Evolutionary conservation across 805 yeast genomes (phyloP).

Genomic region (Spencermartinsiella europaea): DNA sequence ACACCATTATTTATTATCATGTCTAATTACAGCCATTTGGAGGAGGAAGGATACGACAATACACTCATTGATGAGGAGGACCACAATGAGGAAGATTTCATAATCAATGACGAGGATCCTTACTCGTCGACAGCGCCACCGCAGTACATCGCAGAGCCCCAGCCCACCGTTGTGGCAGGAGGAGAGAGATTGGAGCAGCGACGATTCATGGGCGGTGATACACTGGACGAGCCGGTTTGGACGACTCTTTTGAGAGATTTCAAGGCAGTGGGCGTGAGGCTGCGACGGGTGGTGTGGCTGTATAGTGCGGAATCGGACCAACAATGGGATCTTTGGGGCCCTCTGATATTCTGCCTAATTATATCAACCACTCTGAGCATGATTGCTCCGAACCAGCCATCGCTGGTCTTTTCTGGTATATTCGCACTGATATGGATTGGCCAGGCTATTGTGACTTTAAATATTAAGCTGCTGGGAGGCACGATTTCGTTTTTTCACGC

Average conservation of each 20-base stretch:
- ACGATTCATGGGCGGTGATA: slow-evolving; percentile 59
- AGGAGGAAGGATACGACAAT: slow-evolving; percentile 6
- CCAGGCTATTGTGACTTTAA: slow-evolving; percentile 53
- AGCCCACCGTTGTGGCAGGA: slow-evolving; percentile 18
- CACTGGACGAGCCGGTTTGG: slow-evolving; percentile 64
- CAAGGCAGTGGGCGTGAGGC: slow-evolving; percentile 39
- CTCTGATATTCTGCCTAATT: slow-evolving; percentile 54
- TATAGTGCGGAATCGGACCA: slow-evolving; percentile 20
- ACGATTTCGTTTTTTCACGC: slow-evolving; percentile 63
- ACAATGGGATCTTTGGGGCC: slow-evolving; percentile 54
- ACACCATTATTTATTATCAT: too few relatives aligned
- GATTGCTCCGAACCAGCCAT: slow-evolving; percentile 39
- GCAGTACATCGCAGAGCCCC: slow-evolving; percentile 17
- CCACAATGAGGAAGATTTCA: slow-evolving; percentile 15
- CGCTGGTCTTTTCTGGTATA: slow-evolving; percentile 59
- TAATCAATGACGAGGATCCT: slow-evolving; percentile 23
- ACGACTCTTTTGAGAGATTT: slow-evolving; percentile 48
- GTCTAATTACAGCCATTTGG: slow-evolving; percentile 15
- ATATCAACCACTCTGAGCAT: slow-evolving; percentile 48
- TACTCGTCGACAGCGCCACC: slow-evolving; percentile 2
- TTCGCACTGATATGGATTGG: slow-evolving; percentile 62
- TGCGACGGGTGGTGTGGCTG: slow-evolving; percentile 43
- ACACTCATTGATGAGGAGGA: slow-evolving; percentile 9
- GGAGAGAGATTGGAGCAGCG: slow-evolving; percentile 40
- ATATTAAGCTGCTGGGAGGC: slow-evolving; percentile 58